Conservation (phyloP, 495 filamentous ascomycete genomes). For the Filosporella fistucella region DNA sequence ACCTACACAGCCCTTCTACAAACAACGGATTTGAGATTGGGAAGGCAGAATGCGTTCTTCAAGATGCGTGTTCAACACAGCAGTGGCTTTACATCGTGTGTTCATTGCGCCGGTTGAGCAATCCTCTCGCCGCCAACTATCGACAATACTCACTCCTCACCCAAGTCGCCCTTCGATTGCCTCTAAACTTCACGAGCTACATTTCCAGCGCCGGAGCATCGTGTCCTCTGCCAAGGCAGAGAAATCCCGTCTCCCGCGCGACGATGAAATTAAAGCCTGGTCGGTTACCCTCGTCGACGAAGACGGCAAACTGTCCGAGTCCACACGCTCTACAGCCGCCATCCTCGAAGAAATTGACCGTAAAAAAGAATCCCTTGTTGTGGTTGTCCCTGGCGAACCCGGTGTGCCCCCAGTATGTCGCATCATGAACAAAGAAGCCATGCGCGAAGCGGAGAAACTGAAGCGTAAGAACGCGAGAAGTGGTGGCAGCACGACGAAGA, state of each 20-base stretch:
- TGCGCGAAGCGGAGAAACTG: constrained; percentile 19
- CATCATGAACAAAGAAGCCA: constrained; percentile 46
- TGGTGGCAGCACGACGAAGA: constrained; percentile 43
- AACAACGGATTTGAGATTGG: no score
- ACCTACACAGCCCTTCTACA: no score
- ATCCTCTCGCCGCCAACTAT: constrained; percentile 3
- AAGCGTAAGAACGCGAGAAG: constrained; percentile 23
- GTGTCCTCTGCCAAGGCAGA: constrained; percentile 12
- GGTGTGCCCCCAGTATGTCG: constrained; percentile 56
- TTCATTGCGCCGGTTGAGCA: constrained; percentile 27
- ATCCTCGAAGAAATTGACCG: constrained; percentile 47
- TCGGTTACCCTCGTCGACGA: constrained; percentile 52
- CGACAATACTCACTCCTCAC: neutral
- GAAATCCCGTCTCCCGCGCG: constrained; percentile 27
- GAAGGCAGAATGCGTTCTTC: constrained; percentile 30
- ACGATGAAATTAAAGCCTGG: constrained; percentile 50
- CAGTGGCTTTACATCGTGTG: constrained; percentile 32
- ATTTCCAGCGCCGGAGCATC: constrained; percentile 16
- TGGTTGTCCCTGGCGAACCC: constrained; percentile 40
- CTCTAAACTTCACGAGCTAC: constrained; percentile 1
- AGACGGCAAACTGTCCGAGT: constrained; percentile 39
- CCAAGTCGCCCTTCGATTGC: neutral
- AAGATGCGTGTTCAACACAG: constrained; percentile 34
- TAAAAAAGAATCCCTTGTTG: constrained; percentile 48
- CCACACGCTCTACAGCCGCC: constrained; percentile 33